phyloP scores from a whole-genome alignment of 2,329 filamentous ascomycete genomes.

The Dendryphion nanum region DNA sequence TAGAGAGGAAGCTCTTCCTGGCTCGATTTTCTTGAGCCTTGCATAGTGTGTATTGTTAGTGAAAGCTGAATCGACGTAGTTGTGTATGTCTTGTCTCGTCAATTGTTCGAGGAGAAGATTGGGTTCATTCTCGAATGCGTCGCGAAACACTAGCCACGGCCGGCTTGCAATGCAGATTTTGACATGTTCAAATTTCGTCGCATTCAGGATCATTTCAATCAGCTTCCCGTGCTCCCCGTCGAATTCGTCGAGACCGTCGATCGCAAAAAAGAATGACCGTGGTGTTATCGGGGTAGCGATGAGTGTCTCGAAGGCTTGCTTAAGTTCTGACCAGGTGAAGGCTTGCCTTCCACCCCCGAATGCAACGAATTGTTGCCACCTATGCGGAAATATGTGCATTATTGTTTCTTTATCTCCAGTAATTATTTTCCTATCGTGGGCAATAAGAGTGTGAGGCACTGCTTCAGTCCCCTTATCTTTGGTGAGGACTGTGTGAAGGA shows the following conservation, averaged over 20 bases:
- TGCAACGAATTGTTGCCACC: too few relatives aligned
- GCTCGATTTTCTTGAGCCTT: not conserved
- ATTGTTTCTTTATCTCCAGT: too few relatives aligned
- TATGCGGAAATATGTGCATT: too few relatives aligned
- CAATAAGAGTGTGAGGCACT: too few relatives aligned
- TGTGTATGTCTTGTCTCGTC: not conserved
- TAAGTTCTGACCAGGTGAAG: not conserved
- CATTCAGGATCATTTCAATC: not conserved
- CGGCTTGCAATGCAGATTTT: constrained; percentile 1
- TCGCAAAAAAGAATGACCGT: constrained; percentile 1
- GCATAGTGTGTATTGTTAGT: not conserved
- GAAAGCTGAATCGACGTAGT: not conserved
- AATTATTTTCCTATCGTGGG: too few relatives aligned
- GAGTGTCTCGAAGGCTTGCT: not conserved
- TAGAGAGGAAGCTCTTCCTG: not conserved
- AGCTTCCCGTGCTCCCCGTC: not conserved
- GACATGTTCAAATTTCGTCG: not conserved
- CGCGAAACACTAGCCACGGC: constrained; percentile 1
- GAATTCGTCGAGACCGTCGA: constrained; percentile 1
- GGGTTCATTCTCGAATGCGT: not conserved
- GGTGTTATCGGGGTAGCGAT: not conserved
- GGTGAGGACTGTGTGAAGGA: constrained; percentile 1
- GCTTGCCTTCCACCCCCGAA: too few relatives aligned
- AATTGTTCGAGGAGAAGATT: not conserved
- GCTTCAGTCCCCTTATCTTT: too few relatives aligned